Base-by-base conservation (phyloP, 257 asterid species). In the Jaltomata sinuosa region DNA sequence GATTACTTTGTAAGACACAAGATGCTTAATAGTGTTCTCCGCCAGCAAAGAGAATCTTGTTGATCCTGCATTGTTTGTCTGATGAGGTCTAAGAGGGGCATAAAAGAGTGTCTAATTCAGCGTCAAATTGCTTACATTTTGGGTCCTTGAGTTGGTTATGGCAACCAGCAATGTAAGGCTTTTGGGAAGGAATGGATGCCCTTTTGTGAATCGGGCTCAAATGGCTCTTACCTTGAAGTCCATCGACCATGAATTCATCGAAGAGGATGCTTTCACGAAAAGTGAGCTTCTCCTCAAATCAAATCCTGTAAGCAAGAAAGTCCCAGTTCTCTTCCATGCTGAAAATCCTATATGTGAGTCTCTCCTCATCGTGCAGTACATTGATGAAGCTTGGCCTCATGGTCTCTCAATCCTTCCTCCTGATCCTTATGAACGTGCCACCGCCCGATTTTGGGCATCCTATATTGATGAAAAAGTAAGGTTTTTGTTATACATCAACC, bases 391-490 rank as follows among this genome's bases (percentile, higher is more conserved):
- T 12, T 92, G 91, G 92, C 36, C 80, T 15, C 32, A 74, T 22
- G 87, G 87, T 19, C 88, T 86, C 12, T 68, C 90, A 16, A 83
- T 92, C 38, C 88, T 92, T 54, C 91, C 92, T 22, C 83, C 85
- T 0, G 89, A 90, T 82, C 89, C 90, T 3, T 82, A 89, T 82
- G 93, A 84, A 36, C 90, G 91, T 0, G 88, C 94, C 55, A 61
- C 52, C 3, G 89, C 94, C 9, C 91, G 91, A 6, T 93, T 93
- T 18, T 92, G 95, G 97, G 93, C 89, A 38, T 84, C 90, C 53
- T 92, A 87, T 57, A 42, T 92, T 14, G 94, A 92, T 84, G 90
- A 90, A 1, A 90, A 86, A 90, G 94, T 92, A 86, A 5, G 12
- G 19, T 14, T 14, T 50, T 50, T 50, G 21, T 36, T 36, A 4